Conservation (phyloP, 805 yeast genomes). For the Metschnikowia shivogae region DNA sequence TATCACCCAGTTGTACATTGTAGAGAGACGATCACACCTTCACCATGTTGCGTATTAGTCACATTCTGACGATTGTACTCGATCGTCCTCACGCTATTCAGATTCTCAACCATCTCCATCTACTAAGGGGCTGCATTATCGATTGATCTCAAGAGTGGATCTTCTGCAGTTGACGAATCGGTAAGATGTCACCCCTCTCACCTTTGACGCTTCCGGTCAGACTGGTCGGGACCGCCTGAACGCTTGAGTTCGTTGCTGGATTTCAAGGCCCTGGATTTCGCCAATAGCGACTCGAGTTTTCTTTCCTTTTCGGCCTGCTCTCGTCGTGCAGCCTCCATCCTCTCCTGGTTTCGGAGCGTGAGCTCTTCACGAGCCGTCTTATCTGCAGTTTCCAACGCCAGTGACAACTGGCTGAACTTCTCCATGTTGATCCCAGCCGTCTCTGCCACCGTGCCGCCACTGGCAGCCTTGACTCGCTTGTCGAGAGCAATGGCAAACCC, state of each 20-base stretch:
- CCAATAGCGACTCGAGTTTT: constrained; percentile 28
- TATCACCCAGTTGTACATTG: too few species aligned
- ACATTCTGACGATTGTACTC: too few species aligned
- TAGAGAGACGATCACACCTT: too few species aligned
- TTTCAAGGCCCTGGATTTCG: constrained; percentile 22
- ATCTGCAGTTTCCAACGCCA: constrained; percentile 54
- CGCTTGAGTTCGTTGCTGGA: background rate
- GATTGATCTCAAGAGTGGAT: too few species aligned
- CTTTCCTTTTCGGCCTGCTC: constrained; percentile 30
- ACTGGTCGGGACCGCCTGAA: constrained; percentile 2
- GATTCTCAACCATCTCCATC: too few species aligned
- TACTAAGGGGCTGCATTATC: too few species aligned
- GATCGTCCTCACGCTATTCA: too few species aligned
- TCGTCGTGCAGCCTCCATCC: constrained; percentile 20
- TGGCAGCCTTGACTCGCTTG: constrained; percentile 59
- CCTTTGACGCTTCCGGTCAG: constrained; percentile 11
- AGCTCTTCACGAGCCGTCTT: constrained; percentile 27
- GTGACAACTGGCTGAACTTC: constrained; percentile 58
- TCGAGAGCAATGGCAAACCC: constrained; percentile 83
- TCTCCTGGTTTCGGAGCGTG: constrained; percentile 23
- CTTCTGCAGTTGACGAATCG: too few species aligned
- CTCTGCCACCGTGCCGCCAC: constrained; percentile 28
- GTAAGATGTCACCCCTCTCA: background rate
- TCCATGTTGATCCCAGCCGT: constrained; percentile 44
- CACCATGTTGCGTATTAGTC: too few species aligned